These are phyloP conservation scores for Torrubiellomyces zombiae DNA, from an alignment of 2,329 filamentous ascomycete genomes.

Conservation along the genomic window DNA sequence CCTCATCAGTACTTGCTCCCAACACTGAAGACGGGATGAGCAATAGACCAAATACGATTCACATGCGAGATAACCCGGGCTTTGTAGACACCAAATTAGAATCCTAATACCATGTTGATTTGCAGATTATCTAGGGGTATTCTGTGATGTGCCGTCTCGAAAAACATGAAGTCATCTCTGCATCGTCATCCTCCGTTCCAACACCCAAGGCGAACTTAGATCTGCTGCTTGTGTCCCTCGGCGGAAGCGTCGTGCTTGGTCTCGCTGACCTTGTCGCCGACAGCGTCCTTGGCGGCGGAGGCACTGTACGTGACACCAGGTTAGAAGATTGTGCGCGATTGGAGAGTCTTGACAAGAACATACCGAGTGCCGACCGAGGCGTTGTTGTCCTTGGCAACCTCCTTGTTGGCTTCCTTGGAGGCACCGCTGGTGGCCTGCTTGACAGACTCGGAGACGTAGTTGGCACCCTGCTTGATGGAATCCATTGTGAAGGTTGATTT, in stretches of 20 bases:
- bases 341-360: slow-evolving; percentile 4
- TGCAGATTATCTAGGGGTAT: slow-evolving; percentile 5
- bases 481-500: slow-evolving; percentile 28
- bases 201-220: slow-evolving; percentile 11
- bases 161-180: background rate
- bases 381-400: slow-evolving; percentile 45
- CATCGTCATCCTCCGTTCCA: background rate
- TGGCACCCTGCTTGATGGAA: slow-evolving; percentile 42
- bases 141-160: background rate
- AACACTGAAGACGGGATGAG: too few relatives aligned
- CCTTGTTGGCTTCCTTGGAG: slow-evolving; percentile 56
- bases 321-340: background rate
- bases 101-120: slow-evolving; percentile 1
- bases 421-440: slow-evolving; percentile 37
- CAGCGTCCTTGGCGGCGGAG: slow-evolving; percentile 30
- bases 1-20: too few relatives aligned
- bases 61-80: slow-evolving; percentile 1
- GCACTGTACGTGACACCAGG: slow-evolving; percentile 15
- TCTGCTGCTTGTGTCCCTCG: slow-evolving; percentile 23
- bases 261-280: slow-evolving; percentile 29
- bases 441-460: slow-evolving; percentile 48
- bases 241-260: slow-evolving; percentile 21
- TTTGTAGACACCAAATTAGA: background rate
- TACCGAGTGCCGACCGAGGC: slow-evolving; percentile 35
- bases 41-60: slow-evolving; percentile 1